phyloP scores from a whole-genome alignment of 2,329 filamentous ascomycete genomes.

The Penicillium corylophilum region DNA sequence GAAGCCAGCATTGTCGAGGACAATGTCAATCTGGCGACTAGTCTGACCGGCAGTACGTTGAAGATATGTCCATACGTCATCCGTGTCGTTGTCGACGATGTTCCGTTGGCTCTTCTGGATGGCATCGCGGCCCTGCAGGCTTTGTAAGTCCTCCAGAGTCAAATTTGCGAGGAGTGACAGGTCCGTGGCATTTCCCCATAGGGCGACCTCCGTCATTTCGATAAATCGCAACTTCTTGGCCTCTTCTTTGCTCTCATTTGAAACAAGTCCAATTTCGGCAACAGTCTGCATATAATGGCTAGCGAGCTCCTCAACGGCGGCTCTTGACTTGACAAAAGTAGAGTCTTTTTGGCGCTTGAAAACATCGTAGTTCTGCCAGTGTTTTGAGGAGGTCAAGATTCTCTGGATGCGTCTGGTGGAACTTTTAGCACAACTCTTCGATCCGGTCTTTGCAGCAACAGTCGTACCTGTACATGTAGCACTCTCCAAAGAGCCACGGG shows the following conservation, averaged over 20 bases:
- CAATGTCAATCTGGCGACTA: slow-evolving; percentile 14
- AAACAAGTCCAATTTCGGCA: neutral
- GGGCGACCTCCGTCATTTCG: slow-evolving; percentile 34
- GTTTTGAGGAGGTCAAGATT: slow-evolving; percentile 12
- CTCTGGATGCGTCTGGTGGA: slow-evolving; percentile 11
- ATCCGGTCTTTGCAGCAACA: neutral
- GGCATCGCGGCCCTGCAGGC: slow-evolving; percentile 18
- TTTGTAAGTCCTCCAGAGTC: slow-evolving; percentile 26
- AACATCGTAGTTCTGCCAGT: slow-evolving; percentile 24
- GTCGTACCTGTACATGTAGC: slow-evolving; percentile 19
- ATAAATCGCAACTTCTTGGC: slow-evolving; percentile 30
- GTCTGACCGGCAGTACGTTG: slow-evolving; percentile 1
- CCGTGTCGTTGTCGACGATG: slow-evolving; percentile 19
- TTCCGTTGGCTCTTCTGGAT: slow-evolving; percentile 15
- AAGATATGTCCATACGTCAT: slow-evolving; percentile 12
- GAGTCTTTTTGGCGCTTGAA: slow-evolving; percentile 31
- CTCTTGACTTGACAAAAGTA: slow-evolving; percentile 26
- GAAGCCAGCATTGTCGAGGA: slow-evolving; percentile 24
- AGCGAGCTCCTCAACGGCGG: slow-evolving; percentile 27
- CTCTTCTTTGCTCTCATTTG: slow-evolving; percentile 12
- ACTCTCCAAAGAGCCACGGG: slow-evolving; percentile 24
- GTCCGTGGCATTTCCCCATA: slow-evolving; percentile 39
- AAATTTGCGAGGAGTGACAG: slow-evolving; percentile 29
- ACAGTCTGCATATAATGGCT: slow-evolving; percentile 19
- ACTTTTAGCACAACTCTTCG: neutral